phyloP scores from a whole-genome alignment of 2,329 filamentous ascomycete genomes.

The Stagonosporopsis rhizophila region DNA sequence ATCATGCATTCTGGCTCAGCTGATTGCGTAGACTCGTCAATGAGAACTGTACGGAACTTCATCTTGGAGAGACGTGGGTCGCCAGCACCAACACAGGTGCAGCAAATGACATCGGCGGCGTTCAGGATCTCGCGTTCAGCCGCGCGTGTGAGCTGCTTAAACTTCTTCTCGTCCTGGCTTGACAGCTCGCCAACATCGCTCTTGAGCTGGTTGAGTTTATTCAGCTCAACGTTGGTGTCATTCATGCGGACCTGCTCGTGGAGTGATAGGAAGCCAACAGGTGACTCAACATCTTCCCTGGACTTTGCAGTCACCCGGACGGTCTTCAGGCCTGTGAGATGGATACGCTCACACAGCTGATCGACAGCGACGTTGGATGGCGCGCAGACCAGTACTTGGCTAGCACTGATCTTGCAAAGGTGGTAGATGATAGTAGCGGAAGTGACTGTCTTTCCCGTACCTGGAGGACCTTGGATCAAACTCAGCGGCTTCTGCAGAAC shows the following conservation, averaged over 20 bases:
- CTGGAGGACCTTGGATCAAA: constrained; percentile 94
- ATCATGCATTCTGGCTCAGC: constrained; percentile 99
- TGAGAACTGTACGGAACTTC: constrained; percentile 97
- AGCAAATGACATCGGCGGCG: constrained; percentile 98
- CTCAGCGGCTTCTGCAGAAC: constrained; percentile 93
- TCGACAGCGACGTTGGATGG: constrained; percentile 98
- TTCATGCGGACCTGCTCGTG: constrained; percentile 98
- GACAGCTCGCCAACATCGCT: constrained; percentile 88
- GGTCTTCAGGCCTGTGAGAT: constrained; percentile 92
- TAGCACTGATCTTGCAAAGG: constrained; percentile 90
- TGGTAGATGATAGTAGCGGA: constrained; percentile 99
- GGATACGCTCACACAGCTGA: constrained; percentile 96
- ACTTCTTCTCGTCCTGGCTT: constrained; percentile 97
- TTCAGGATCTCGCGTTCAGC: constrained; percentile 94
- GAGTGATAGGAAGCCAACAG: constrained; percentile 91
- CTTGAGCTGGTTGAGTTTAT: constrained; percentile 93
- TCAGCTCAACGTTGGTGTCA: constrained; percentile 91
- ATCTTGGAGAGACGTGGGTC: constrained; percentile 95
- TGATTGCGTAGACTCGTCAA: constrained; percentile 97
- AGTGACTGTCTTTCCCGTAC: constrained; percentile 97
- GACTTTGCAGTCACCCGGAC: constrained; percentile 99
- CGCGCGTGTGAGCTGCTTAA: constrained; percentile 91
- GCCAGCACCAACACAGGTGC: constrained; percentile 95
- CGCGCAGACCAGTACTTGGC: constrained; percentile 94
- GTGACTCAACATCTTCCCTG: constrained; percentile 97